These are phyloP conservation scores for Pythium myriotylum DNA, from an alignment of 352 stramenopile genomes.

Conservation along the genomic window DNA sequence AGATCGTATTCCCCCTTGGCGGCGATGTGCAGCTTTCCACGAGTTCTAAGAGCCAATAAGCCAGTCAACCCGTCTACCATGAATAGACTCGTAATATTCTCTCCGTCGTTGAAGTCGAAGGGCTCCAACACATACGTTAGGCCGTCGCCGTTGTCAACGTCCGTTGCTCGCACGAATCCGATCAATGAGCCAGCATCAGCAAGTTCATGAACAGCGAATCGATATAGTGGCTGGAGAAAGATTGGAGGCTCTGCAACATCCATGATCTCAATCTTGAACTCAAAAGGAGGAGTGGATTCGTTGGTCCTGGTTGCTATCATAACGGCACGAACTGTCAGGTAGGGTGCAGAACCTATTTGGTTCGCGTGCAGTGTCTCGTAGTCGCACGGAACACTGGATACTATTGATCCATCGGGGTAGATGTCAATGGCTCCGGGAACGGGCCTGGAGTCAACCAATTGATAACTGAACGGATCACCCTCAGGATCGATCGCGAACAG, in stretches of 20 bases:
- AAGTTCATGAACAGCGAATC: constrained; percentile 49
- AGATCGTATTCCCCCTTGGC: constrained; percentile 22
- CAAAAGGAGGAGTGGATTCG: constrained; percentile 14
- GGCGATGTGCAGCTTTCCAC: constrained; percentile 10
- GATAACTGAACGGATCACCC: constrained; percentile 45
- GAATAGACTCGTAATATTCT: constrained; percentile 24
- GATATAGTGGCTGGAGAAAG: constrained; percentile 29
- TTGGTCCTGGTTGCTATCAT: constrained; percentile 11
- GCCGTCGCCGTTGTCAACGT: constrained; percentile 42
- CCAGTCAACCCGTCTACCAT: constrained; percentile 18
- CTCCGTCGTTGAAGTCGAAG: neutral
- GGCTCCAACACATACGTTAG: constrained; percentile 30
- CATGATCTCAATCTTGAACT: constrained; percentile 25
- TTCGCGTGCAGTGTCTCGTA: constrained; percentile 10
- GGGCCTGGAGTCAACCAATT: constrained; percentile 30
- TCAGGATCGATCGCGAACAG: constrained; percentile 52
- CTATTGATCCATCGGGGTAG: constrained; percentile 6
- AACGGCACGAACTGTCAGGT: constrained; percentile 13
- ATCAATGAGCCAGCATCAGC: constrained; percentile 33
- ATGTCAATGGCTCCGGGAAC: constrained; percentile 27
- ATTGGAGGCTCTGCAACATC: constrained; percentile 31
- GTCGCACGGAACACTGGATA: constrained; percentile 4
- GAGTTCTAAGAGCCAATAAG: constrained; percentile 9
- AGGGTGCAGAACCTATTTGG: constrained; percentile 6
- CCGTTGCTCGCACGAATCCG: constrained; percentile 40